These are phyloP conservation scores for Tuber magnatum DNA, from an alignment of 495 filamentous ascomycete species.

Conservation along the genomic window DNA sequence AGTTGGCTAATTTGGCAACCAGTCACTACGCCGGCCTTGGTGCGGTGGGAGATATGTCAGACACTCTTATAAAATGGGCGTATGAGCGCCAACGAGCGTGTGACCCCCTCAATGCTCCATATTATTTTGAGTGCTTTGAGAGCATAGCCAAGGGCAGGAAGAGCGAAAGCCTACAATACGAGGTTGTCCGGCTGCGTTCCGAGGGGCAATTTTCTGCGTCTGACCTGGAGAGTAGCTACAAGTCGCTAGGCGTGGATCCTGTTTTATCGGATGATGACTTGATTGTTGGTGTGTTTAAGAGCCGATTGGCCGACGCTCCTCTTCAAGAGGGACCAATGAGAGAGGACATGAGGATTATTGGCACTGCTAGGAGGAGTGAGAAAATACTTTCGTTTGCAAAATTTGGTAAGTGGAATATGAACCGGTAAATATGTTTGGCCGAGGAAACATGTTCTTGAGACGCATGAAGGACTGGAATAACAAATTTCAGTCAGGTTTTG, in stretches of 20 bases:
- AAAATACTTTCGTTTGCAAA: constrained; percentile 17
- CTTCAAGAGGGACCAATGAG: constrained; percentile 34
- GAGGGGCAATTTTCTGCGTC: constrained; percentile 34
- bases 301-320: constrained; percentile 34
- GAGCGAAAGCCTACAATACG: constrained; percentile 43
- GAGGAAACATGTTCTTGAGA: background rate
- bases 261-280: constrained; percentile 29
- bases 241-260: constrained; percentile 23
- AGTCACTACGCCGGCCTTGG: constrained; percentile 46
- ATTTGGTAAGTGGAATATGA: constrained; percentile 18
- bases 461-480: constrained; percentile 1
- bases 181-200: constrained; percentile 42
- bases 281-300: constrained; percentile 37
- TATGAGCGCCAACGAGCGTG: constrained; percentile 44
- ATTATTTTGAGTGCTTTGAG: constrained; percentile 48
- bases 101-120: constrained; percentile 42
- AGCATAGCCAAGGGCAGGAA: constrained; percentile 42
- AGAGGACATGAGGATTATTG: constrained; percentile 31
- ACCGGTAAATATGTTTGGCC: constrained; percentile 14
- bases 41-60: constrained; percentile 45
- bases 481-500: background rate
- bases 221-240: constrained; percentile 26
- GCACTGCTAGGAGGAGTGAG: constrained; percentile 27
- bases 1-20: background rate
- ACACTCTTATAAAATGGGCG: constrained; percentile 45